Evolutionary conservation across 2,329 filamentous ascomycete species (phyloP), one percentile per base, ranked within the genome.

Genomic region (Claviceps monticola): DNA sequence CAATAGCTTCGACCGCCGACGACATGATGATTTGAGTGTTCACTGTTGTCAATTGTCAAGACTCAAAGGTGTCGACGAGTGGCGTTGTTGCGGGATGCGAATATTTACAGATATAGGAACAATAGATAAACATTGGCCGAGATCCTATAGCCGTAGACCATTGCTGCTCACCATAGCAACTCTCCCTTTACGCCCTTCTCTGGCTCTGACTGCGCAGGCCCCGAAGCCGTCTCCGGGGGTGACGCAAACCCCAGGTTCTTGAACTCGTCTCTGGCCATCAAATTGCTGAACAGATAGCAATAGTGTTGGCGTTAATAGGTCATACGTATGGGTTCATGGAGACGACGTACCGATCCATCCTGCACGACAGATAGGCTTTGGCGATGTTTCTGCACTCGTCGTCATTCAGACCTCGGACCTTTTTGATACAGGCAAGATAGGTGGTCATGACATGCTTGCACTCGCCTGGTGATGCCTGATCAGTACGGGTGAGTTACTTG

Each of bases 191-290:
- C 60, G 45, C 61, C 62, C 50, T 62, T 66, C 58, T 67, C 62
- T 17, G 64, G 57, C 46, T 61, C 56, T 53, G 43, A 42, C 54
- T 42, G 51, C 46, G 49, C 48, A 45, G 56, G 52, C 49, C 16
- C 26, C 9, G 42, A 8, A 19, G 37, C 26, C 44, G 44, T 46
- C 45, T 56, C 58, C 34, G 56, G 52, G 51, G 58, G 54, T 46
- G 65, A 62, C 46, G 73, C 60, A 60, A 95, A 93, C 0, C 93
- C 93, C 42, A 98, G 73, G 63, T 98, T 98, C 68, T 86, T 88
- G 68, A 97, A 93, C 54, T 95, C 87, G 63, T 98, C 93, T 59
- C 80, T 88, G 7, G 90, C 90, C 93, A 98, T 98, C 36, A 98
- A 73, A 64, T 97, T 96, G 59, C 89, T 89, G 36, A 21, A 13